phyloP scores from a whole-genome alignment of 768 basidiomycete species.

The Serendipita indica region DNA sequence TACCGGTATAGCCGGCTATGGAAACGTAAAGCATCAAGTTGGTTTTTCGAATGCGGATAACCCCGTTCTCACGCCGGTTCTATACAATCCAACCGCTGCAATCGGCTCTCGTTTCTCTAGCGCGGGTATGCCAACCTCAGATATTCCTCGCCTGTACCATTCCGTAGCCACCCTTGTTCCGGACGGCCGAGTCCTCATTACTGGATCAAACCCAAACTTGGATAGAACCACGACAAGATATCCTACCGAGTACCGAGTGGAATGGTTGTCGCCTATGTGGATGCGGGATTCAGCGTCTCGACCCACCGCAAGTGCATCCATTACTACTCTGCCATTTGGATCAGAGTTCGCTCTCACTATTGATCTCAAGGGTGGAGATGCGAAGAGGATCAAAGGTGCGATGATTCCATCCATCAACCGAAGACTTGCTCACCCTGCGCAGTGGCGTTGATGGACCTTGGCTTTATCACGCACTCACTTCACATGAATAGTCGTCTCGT shows the following conservation, averaged over 20 bases:
- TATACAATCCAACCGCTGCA: conserved; percentile 48
- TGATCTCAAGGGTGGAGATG: conserved; percentile 17
- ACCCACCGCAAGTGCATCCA: conserved; percentile 1
- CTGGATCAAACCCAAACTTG: conserved; percentile 73
- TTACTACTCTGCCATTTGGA: background rate
- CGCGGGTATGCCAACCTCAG: conserved; percentile 43
- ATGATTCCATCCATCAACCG: conserved; percentile 23
- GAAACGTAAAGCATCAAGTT: conserved; percentile 51
- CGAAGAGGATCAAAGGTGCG: conserved; percentile 38
- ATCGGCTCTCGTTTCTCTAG: conserved; percentile 43
- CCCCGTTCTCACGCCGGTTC: conserved; percentile 49
- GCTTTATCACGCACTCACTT: conserved; percentile 63
- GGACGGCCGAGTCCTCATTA: conserved; percentile 55
- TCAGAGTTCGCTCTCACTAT: conserved; percentile 17
- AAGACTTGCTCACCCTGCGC: background rate
- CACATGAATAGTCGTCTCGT: conserved; percentile 68
- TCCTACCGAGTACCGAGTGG: conserved; percentile 79
- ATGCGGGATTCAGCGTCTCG: conserved; percentile 41
- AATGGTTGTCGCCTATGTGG: conserved; percentile 76
- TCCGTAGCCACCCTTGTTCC: conserved; percentile 73
- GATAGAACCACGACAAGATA: conserved; percentile 59
- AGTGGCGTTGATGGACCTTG: conserved; percentile 71
- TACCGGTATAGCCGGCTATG: conserved; percentile 63
- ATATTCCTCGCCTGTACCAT: conserved; percentile 65
- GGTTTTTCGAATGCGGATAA: conserved; percentile 68